phyloP scores from a whole-genome alignment of 163 green algal species.

The Scenedesmus sp. region DNA sequence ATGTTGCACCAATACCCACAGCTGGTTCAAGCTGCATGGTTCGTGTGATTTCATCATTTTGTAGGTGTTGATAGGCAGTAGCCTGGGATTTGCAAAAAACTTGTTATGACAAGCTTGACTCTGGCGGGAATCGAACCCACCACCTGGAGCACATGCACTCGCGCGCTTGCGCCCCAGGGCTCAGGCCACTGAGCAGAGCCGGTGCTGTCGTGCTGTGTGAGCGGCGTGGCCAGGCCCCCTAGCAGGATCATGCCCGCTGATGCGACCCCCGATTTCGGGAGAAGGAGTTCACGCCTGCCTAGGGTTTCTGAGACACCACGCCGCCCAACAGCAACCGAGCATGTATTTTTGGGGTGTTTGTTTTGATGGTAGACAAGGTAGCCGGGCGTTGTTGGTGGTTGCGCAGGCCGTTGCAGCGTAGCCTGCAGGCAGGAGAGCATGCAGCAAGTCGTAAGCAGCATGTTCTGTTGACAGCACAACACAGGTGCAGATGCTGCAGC shows the following conservation, averaged over 20 bases:
- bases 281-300: neutral
- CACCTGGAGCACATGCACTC: neutral
- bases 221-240: neutral
- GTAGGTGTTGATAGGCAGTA: too few relatives aligned
- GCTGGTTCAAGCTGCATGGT: too few relatives aligned
- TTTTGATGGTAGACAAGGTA: neutral
- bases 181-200: conserved; percentile 6
- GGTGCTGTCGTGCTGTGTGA: neutral
- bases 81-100: neutral
- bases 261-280: neutral
- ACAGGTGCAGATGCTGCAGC: too few relatives aligned
- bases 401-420: neutral
- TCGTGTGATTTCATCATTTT: too few relatives aligned
- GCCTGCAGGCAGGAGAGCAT: neutral
- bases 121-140: neutral
- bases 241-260: neutral
- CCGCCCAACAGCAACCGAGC: neutral
- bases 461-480: too few relatives aligned
- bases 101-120: neutral
- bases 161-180: neutral
- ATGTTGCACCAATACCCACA: too few relatives aligned
- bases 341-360: neutral
- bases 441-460: neutral
- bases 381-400: neutral
- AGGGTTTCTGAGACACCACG: conserved; percentile 7